These are phyloP conservation scores for Gryganskiella cystojenkinii DNA, from an alignment of 192 early-diverging fungal genomes.

Conservation along the genomic window DNA sequence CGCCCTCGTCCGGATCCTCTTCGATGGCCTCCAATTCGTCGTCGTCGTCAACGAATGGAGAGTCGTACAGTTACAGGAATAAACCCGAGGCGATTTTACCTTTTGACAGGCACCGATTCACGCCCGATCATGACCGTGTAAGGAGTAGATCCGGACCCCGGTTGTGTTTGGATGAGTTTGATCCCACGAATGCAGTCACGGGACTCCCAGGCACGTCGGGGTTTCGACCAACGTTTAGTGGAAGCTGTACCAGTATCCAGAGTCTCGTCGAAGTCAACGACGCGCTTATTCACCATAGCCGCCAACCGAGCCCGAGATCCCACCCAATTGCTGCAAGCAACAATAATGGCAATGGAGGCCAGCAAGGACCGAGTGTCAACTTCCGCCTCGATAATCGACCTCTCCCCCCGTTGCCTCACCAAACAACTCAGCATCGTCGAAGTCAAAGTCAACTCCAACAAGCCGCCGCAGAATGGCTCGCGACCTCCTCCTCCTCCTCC, in stretches of 20 bases:
- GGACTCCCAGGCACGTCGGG: neutral
- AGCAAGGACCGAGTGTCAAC: no score
- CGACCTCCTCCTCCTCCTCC: neutral
- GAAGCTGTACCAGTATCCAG: neutral
- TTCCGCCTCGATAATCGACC: neutral
- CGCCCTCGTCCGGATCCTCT: neutral
- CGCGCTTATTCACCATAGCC: no score
- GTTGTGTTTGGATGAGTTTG: no score
- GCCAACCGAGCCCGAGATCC: no score
- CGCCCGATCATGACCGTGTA: no score
- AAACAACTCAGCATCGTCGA: constrained; percentile 16
- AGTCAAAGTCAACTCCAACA: constrained; percentile 29
- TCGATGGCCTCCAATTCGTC: neutral
- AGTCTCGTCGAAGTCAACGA: neutral
- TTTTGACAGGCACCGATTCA: no score
- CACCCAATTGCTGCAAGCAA: neutral
- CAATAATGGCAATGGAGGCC: neutral
- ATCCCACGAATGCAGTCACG: no score
- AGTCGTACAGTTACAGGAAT: neutral
- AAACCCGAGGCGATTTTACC: neutral
- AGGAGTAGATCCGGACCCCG: no score
- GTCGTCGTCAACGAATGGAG: neutral
- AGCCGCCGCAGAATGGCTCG: neutral
- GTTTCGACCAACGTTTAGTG: no score
- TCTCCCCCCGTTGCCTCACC: constrained; percentile 2